phyloP scores from a whole-genome alignment of 768 basidiomycete species.

The Naematelia aurantialba region DNA sequence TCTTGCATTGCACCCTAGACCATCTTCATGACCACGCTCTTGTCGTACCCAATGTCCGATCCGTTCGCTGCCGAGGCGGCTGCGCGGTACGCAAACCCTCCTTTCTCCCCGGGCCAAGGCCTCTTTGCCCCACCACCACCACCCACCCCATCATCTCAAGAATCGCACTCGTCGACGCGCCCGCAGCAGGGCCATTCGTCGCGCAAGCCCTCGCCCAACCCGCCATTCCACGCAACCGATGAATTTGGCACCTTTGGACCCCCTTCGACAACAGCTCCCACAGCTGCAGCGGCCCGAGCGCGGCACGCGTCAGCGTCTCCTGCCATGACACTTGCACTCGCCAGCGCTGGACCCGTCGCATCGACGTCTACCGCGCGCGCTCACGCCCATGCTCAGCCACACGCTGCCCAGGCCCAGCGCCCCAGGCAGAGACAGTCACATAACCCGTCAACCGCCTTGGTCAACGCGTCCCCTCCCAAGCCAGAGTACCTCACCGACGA shows the following conservation, averaged over 20 bases:
- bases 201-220: constrained; percentile 8
- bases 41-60: constrained; percentile 38
- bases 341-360: constrained; percentile 27
- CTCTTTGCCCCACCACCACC: constrained; percentile 7
- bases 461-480: constrained; percentile 31
- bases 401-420: constrained; percentile 14
- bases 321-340: constrained; percentile 26
- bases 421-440: constrained; percentile 38
- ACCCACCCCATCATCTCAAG: constrained; percentile 9
- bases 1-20: neutral
- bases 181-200: constrained; percentile 5
- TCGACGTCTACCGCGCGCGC: constrained; percentile 28
- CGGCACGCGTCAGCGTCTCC: constrained; percentile 7
- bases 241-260: constrained; percentile 34
- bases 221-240: constrained; percentile 11
- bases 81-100: constrained; percentile 15
- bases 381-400: constrained; percentile 15
- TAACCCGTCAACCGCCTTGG: constrained; percentile 37
- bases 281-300: constrained; percentile 19
- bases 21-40: constrained; percentile 40
- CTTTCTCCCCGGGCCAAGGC: constrained; percentile 19
- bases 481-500: constrained; percentile 43
- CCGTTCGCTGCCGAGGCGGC: constrained; percentile 34
- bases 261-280: constrained; percentile 10
- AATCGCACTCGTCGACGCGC: constrained; percentile 1